These are phyloP conservation scores for Syzygium malaccense DNA, from an alignment of 441 rosid genomes.

Conservation along the genomic window DNA sequence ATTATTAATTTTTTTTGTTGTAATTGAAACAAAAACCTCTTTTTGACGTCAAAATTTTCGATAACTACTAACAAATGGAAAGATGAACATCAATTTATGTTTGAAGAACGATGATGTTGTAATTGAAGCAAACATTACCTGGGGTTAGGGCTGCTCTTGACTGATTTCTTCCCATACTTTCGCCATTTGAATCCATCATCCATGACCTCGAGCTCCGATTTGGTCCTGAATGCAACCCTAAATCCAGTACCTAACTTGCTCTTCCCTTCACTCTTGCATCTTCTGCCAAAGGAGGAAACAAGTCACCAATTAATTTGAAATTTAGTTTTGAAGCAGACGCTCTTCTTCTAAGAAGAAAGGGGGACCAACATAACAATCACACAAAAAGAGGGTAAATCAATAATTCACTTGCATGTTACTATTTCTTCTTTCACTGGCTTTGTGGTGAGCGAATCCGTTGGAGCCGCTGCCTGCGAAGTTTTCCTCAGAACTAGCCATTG, in stretches of 20 bases:
- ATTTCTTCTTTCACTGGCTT: constrained; percentile 19
- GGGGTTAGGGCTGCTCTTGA: background rate
- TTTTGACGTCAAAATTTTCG: background rate
- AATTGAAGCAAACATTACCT: background rate
- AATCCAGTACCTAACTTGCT: background rate
- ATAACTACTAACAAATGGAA: background rate
- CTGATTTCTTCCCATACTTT: constrained; percentile 2
- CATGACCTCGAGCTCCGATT: background rate
- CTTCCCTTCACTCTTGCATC: constrained; percentile 13
- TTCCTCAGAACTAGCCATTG: constrained; percentile 24
- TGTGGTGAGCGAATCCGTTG: background rate
- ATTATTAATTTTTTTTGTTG: background rate
- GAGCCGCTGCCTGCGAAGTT: constrained; percentile 6
- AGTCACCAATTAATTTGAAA: background rate
- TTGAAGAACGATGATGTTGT: background rate
- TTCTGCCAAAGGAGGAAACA: constrained; percentile 7
- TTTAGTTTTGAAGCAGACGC: background rate
- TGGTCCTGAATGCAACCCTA: background rate
- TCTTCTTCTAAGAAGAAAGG: background rate
- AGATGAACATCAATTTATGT: background rate
- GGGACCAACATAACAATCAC: background rate
- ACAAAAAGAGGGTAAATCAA: background rate
- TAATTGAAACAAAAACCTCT: background rate
- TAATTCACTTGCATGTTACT: constrained; percentile 36
- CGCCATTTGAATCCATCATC: constrained; percentile 2